Conservation (phyloP, 2,329 filamentous ascomycete genomes). For the Calonectria pseudoreteaudii region DNA sequence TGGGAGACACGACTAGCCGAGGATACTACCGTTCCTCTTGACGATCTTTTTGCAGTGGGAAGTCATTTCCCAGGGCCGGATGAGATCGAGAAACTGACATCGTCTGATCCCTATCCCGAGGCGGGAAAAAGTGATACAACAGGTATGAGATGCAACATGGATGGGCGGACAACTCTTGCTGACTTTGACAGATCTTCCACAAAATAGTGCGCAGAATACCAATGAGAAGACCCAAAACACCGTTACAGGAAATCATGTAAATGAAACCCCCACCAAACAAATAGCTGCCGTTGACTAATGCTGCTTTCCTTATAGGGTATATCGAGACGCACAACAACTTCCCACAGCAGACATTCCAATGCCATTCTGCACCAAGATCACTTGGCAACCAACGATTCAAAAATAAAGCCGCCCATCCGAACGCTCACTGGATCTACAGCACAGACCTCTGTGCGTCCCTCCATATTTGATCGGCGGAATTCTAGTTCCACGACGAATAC, state of each 20-base stretch:
- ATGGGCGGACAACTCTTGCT: neutral
- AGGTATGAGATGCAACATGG: neutral
- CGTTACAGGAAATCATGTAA: neutral
- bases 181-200: neutral
- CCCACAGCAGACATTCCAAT: neutral
- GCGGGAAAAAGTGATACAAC: neutral
- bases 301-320: neutral
- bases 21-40: neutral
- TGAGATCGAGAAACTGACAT: neutral
- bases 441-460: neutral
- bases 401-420: neutral
- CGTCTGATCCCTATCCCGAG: neutral
- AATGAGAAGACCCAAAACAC: neutral
- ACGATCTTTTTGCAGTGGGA: conserved; percentile 26
- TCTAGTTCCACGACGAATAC: conserved; percentile 26
- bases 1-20: neutral
- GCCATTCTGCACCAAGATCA: neutral
- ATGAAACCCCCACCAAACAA: neutral
- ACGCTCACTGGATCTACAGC: conserved; percentile 18
- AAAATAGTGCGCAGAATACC: neutral
- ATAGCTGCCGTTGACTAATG: neutral
- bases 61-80: conserved; percentile 19
- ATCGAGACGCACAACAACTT: neutral
- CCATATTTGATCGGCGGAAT: conserved; percentile 18
- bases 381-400: neutral